These are phyloP conservation scores for Ophiostoma australiae DNA, from an alignment of 2,329 filamentous ascomycete genomes.

Conservation along the genomic window DNA sequence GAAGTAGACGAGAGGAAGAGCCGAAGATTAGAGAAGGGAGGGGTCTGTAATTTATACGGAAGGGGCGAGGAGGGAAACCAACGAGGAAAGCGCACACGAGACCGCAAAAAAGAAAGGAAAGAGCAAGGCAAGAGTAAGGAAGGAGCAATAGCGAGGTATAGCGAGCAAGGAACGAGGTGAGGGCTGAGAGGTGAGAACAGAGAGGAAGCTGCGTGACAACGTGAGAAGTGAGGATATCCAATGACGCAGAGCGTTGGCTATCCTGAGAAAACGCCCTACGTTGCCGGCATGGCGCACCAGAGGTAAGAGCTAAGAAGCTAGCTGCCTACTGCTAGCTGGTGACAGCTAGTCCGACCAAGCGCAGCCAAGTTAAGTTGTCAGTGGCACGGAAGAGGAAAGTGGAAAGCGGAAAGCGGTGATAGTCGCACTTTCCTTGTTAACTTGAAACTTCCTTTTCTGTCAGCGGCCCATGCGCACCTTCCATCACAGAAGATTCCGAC, in stretches of 20 bases:
- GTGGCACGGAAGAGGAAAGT: not conserved
- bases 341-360: not conserved
- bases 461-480: not conserved
- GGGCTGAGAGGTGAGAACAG: not conserved
- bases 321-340: not conserved
- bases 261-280: conserved; percentile 10
- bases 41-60: not conserved
- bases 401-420: not conserved
- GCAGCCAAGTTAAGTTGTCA: not conserved
- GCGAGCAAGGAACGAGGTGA: not conserved
- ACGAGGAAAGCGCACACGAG: not conserved
- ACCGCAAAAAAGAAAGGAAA: not conserved
- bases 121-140: not conserved
- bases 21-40: not conserved
- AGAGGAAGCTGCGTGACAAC: not conserved
- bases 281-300: conserved; percentile 6
- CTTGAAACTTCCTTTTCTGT: not conserved
- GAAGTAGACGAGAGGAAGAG: not conserved
- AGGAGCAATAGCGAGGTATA: not conserved
- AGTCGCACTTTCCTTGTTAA: not conserved
- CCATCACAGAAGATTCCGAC: not conserved
- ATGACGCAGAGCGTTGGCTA: conserved; percentile 6
- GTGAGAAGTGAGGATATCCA: not conserved
- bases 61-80: not conserved
- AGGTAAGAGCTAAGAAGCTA: not conserved